These are phyloP conservation scores for Cladosporium sp. DNA, from an alignment of 2,329 filamentous ascomycete species.

Conservation along the genomic window DNA sequence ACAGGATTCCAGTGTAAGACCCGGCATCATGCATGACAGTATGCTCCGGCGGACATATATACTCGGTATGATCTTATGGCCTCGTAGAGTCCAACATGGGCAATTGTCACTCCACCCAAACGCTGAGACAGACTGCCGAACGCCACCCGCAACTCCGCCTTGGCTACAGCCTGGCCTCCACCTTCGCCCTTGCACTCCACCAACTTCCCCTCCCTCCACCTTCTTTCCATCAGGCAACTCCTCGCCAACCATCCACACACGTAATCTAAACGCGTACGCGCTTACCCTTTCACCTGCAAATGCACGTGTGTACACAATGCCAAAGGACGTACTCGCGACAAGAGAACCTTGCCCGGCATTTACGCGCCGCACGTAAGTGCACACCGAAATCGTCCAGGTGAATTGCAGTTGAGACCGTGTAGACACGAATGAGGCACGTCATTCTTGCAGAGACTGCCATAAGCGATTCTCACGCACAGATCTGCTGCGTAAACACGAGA, in stretches of 20 bases:
- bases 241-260: background rate
- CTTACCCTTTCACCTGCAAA: background rate
- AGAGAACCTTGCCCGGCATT: constrained; percentile 1
- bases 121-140: background rate
- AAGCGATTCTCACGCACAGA: background rate
- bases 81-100: background rate
- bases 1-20: background rate
- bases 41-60: background rate
- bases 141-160: background rate
- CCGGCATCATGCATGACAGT: background rate
- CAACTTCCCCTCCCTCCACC: background rate
- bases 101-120: background rate
- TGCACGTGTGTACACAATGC: constrained; percentile 2
- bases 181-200: too few species aligned
- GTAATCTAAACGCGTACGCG: background rate
- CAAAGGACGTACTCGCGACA: background rate
- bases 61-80: background rate
- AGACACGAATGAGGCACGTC: background rate
- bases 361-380: constrained; percentile 3
- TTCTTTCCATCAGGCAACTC: background rate
- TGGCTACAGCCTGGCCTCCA: background rate
- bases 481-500: background rate
- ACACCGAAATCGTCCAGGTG: background rate
- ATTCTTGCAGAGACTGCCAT: background rate
- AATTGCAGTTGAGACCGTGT: background rate